phyloP scores from a whole-genome alignment of 805 yeast genomes.

The Monosporozyma aerobia region DNA sequence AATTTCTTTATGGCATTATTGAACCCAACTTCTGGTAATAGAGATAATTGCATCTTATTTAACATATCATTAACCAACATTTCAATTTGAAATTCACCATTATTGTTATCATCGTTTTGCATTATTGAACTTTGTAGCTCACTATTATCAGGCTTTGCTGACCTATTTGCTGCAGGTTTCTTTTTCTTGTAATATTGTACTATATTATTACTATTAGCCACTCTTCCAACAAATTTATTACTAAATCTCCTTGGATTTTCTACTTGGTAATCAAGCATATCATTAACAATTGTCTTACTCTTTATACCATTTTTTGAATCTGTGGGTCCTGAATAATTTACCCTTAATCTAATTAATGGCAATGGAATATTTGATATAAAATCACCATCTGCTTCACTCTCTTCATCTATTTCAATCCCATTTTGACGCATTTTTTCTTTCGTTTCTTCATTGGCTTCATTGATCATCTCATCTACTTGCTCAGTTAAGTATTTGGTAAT shows the following conservation, averaged over 20 bases:
- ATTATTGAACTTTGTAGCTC: not conserved
- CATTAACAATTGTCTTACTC: not conserved
- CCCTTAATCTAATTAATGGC: conserved; percentile 74
- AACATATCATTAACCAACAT: conserved; percentile 55
- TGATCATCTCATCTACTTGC: conserved; percentile 61
- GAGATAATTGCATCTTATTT: conserved; percentile 50
- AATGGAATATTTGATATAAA: conserved; percentile 43
- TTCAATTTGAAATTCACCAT: conserved; percentile 46
- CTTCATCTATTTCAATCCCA: not conserved
- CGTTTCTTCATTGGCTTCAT: conserved; percentile 47
- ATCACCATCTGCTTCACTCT: conserved; percentile 10
- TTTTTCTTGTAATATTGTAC: conserved; percentile 55
- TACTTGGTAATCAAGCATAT: conserved; percentile 59
- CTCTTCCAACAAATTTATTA: conserved; percentile 78
- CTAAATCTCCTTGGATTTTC: conserved; percentile 87
- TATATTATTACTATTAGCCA: conserved; percentile 86
- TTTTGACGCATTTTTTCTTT: conserved; percentile 18
- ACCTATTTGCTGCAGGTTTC: conserved; percentile 14
- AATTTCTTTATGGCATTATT: conserved; percentile 61
- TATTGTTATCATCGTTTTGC: conserved; percentile 10
- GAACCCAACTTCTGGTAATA: conserved; percentile 70
- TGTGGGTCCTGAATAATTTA: conserved; percentile 65
- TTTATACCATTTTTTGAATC: conserved; percentile 6
- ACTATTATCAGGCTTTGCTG: conserved; percentile 5
- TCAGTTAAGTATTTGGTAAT: conserved; percentile 50